Percentiles rank a stretch among this genome's conserved stretches.
Evolutionary conservation across 2,329 filamentous ascomycete genomes (phyloP).

Genomic region (Diaporthe citriasiana): DNA sequence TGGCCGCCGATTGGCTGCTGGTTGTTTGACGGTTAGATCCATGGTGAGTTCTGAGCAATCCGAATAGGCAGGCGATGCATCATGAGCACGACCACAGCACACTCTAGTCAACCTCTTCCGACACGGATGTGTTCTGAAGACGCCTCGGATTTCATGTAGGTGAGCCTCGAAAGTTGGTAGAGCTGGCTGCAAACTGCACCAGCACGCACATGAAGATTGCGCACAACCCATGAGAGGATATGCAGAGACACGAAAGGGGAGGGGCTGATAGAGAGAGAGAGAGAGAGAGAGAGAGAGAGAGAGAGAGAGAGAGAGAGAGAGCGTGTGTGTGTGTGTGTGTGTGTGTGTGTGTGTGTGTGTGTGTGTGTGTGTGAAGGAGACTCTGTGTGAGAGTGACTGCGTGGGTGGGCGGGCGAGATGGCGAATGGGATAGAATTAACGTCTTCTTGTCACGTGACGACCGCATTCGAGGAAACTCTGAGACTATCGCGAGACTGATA

Average conservation of each 20-base stretch:
- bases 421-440: too few relatives aligned
- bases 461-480: not conserved
- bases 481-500: not conserved
- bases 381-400: too few relatives aligned
- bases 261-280: too few relatives aligned
- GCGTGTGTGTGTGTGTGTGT: not conserved
- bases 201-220: conserved; percentile 7
- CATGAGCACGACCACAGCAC: not conserved
- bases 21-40: not conserved
- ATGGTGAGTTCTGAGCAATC: not conserved
- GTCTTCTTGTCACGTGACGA: conserved; percentile 4
- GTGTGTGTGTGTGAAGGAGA: not conserved
- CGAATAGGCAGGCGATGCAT: conserved; percentile 24
- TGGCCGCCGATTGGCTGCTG: conserved; percentile 17
- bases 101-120: not conserved
- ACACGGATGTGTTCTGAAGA: not conserved
- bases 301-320: not conserved
- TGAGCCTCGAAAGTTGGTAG: not conserved
- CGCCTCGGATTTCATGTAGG: not conserved
- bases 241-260: not conserved
- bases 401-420: not conserved
- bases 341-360: too few relatives aligned
- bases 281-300: not conserved
- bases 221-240: not conserved
- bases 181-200: not conserved